Conservation (phyloP, 768 basidiomycete genomes). For the Mycena belliarum region DNA sequence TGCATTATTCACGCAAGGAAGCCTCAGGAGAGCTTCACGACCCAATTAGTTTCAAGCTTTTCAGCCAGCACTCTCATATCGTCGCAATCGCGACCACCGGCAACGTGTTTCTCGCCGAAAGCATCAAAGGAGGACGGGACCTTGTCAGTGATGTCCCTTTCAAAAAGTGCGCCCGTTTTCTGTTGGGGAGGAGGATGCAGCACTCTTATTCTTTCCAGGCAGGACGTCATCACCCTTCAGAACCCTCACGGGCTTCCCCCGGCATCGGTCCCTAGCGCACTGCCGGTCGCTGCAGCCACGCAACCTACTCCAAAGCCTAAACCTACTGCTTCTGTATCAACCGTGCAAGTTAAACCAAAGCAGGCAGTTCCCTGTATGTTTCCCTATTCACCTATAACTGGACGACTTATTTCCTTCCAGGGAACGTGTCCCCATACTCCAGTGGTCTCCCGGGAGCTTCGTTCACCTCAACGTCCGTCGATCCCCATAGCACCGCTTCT, state of each 20-base stretch:
- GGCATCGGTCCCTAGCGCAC: slow-evolving; percentile 42
- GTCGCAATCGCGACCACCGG: slow-evolving; percentile 88
- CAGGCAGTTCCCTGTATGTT: slow-evolving; percentile 66
- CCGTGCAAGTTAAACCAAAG: slow-evolving; percentile 49
- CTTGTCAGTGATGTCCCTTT: slow-evolving; percentile 84
- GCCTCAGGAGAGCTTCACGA: slow-evolving; percentile 88
- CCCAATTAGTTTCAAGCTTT: slow-evolving; percentile 96
- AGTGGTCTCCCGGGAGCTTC: slow-evolving; percentile 90
- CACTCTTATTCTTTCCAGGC: slow-evolving; percentile 40
- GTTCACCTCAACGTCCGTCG: slow-evolving; percentile 89
- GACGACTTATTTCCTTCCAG: slow-evolving; percentile 36
- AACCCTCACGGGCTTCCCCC: slow-evolving; percentile 81
- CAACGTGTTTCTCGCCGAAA: slow-evolving; percentile 92
- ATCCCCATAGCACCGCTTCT: slow-evolving; percentile 58
- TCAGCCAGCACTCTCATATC: slow-evolving; percentile 95
- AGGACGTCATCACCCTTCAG: slow-evolving; percentile 92
- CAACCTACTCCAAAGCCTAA: slow-evolving; percentile 37
- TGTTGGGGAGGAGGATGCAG: neutral
- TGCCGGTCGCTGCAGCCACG: slow-evolving; percentile 30
- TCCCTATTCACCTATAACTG: neutral
- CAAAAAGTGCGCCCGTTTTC: slow-evolving; percentile 59
- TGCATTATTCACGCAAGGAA: slow-evolving; percentile 81
- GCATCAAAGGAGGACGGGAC: slow-evolving; percentile 82
- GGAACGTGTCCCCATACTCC: slow-evolving; percentile 91
- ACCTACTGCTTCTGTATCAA: slow-evolving; percentile 31